phyloP scores from a whole-genome alignment of 2,329 filamentous ascomycete genomes.

The Verticillium alfalfae region DNA sequence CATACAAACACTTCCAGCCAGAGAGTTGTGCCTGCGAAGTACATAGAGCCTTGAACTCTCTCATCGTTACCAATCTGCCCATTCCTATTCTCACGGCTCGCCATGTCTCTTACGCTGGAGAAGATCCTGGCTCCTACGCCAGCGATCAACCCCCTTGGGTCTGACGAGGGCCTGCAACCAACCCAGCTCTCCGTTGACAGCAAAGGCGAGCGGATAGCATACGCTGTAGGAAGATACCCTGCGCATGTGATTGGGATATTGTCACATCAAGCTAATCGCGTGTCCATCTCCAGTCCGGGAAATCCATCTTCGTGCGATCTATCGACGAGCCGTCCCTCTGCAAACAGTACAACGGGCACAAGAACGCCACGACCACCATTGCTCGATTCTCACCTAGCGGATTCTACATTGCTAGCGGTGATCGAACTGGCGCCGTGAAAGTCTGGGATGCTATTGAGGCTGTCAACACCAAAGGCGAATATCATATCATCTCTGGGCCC shows the following conservation, averaged over 20 bases:
- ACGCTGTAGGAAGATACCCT: constrained; percentile 60
- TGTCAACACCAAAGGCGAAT: constrained; percentile 84
- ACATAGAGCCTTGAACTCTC: too few species aligned
- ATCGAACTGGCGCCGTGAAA: constrained; percentile 75
- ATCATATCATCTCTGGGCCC: constrained; percentile 86
- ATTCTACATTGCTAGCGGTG: constrained; percentile 91
- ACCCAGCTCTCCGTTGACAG: constrained; percentile 83
- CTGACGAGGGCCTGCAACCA: constrained; percentile 64
- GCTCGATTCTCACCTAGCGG: constrained; percentile 91
- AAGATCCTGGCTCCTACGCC: constrained; percentile 82
- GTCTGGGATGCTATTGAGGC: constrained; percentile 93
- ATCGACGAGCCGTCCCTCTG: constrained; percentile 83
- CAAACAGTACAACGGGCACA: constrained; percentile 87
- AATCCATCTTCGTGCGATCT: constrained; percentile 91
- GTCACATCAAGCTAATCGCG: not conserved
- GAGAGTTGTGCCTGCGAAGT: not conserved
- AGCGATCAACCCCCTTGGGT: constrained; percentile 47
- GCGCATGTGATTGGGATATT: not conserved
- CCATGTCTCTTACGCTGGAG: constrained; percentile 51
- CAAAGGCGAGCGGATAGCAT: constrained; percentile 88
- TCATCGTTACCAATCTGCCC: not conserved
- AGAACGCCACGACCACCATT: constrained; percentile 77
- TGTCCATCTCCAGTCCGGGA: constrained; percentile 62
- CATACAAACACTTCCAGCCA: not conserved
- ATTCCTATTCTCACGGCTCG: not conserved